Evolutionary conservation across 1,284 basidiomycete genomes (phyloP), one percentile per base, ranked within the genome.

Genomic region (Trichosporon asahii): DNA sequence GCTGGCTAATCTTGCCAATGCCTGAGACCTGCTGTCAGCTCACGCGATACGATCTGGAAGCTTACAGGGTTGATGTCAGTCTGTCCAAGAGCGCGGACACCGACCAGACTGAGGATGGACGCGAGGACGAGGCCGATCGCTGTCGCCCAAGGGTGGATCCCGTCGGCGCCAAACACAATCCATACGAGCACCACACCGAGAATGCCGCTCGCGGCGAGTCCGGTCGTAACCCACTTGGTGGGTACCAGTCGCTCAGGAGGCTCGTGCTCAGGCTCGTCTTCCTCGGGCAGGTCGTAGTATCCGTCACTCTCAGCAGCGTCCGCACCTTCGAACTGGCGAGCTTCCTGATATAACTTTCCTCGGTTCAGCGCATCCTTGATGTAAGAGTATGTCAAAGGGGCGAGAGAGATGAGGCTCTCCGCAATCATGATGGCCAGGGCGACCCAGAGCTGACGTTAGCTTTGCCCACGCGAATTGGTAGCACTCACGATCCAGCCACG

Each of bases 71-170:
- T 96, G 64, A 97, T 85, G 80, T 97, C 94, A 6, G 94, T 97
- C 84, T 96, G 94, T 65, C 94, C 94, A 27, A 97, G 84, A 1
- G 94, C 94, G 64, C 94, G 89, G 27, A 96, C 94, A 18, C 93
- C 95, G 65, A 98, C 88, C 67, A 98, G 86, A 78, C 92, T 93
- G 74, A 98, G 84, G 72, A 95, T 82, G 53, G 90, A 90, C 11
- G 95, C 95, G 72, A 96, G 86, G 0, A 90, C 82, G 76, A 95
- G 93, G 9, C 93, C 94, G 44, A 95, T 83, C 18, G 94, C 81
- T 0, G 93, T 96, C 1, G 95, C 95, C 94, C 94, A 98, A 15
- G 94, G 93, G 76, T 91, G 91, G 79, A 98, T 97, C 1, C 93
- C 93, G 73, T 96, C 90, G 64, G 89, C 81, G 3, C 94, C 94